Conservation (phyloP, 2,329 filamentous ascomycete species). For the Epicoccum sorghinum region DNA sequence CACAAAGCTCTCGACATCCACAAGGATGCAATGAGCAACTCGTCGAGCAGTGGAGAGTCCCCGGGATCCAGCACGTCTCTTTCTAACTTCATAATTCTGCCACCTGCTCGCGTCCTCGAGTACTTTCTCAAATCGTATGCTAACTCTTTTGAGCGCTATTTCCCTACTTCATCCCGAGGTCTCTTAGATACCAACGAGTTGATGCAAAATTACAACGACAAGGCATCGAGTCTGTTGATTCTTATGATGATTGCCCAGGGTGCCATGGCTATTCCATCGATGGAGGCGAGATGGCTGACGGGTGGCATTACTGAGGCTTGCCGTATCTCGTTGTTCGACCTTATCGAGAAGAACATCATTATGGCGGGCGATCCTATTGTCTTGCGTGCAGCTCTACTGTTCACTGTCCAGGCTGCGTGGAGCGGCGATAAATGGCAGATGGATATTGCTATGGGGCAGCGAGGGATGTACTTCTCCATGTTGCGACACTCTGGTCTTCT, state of each 20-base stretch:
- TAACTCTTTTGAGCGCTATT: constrained; percentile 70
- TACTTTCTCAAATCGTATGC: constrained; percentile 71
- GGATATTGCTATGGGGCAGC: constrained; percentile 76
- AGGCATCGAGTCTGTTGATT: constrained; percentile 69
- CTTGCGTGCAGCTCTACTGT: constrained; percentile 69
- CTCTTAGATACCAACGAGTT: constrained; percentile 70
- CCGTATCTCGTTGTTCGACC: constrained; percentile 73
- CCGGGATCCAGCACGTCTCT: constrained; percentile 54
- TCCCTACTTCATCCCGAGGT: constrained; percentile 65
- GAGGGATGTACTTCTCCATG: constrained; percentile 76
- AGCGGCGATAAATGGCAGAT: constrained; percentile 79
- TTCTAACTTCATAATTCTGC: constrained; percentile 69
- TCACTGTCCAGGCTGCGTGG: constrained; percentile 72
- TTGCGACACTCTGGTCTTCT: constrained; percentile 72
- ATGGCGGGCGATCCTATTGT: constrained; percentile 69
- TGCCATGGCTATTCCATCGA: constrained; percentile 68
- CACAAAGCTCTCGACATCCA: constrained; percentile 75
- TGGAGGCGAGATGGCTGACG: constrained; percentile 69
- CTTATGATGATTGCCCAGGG: constrained; percentile 76
- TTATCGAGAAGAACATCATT: constrained; percentile 73
- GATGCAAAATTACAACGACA: constrained; percentile 66
- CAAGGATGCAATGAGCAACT: constrained; percentile 55
- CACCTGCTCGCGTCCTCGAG: constrained; percentile 69
- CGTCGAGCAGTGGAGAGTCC: constrained; percentile 51
- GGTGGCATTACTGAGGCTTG: constrained; percentile 73